These are phyloP conservation scores for Starmera amethionina DNA, from an alignment of 805 yeast species.

Conservation along the genomic window DNA sequence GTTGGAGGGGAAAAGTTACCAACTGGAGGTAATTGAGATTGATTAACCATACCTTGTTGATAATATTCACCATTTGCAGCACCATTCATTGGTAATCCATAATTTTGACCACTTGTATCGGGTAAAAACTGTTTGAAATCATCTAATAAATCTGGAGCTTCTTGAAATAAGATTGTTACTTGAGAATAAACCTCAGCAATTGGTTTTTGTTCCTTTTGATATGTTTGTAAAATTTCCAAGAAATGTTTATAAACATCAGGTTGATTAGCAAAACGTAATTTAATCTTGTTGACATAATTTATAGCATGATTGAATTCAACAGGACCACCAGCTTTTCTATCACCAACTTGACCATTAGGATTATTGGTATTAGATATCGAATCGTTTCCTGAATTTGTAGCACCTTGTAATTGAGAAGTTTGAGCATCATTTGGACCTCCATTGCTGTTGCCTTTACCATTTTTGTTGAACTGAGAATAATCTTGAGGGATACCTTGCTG, in stretches of 20 bases:
- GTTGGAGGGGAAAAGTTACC: conserved; percentile 77
- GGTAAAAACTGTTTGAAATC: conserved; percentile 95
- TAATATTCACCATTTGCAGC: conserved; percentile 17
- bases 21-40: conserved; percentile 68
- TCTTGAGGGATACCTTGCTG: conserved; percentile 4
- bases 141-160: conserved; percentile 89
- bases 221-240: conserved; percentile 89
- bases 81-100: conserved; percentile 12
- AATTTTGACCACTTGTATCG: conserved; percentile 33
- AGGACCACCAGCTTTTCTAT: conserved; percentile 37
- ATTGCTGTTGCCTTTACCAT: conserved; percentile 8
- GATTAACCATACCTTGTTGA: conserved; percentile 9
- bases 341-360: neutral
- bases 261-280: conserved; percentile 84
- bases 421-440: conserved; percentile 28
- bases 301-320: conserved; percentile 97
- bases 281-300: conserved; percentile 90
- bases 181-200: conserved; percentile 93
- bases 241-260: conserved; percentile 95
- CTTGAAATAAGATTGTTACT: conserved; percentile 78
- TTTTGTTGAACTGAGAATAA: conserved; percentile 7
- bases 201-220: conserved; percentile 92
- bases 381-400: neutral
- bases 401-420: conserved; percentile 12
- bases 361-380: conserved; percentile 1